Conservation (phyloP, 2,329 filamentous ascomycete genomes). For the Beauveria sp. region DNA sequence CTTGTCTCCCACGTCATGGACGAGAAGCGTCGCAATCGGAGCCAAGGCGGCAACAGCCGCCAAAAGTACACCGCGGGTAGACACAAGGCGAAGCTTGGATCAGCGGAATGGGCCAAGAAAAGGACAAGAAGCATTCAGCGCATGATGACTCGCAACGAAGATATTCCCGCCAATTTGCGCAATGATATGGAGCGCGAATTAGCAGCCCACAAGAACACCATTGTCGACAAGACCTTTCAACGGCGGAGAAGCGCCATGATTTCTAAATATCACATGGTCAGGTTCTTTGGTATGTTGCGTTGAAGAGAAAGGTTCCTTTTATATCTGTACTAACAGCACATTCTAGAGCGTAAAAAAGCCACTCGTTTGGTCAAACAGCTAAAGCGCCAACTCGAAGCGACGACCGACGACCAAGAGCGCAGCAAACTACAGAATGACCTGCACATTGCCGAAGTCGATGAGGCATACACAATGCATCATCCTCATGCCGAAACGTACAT, state of each 20-base stretch:
- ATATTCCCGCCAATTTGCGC: conserved; percentile 60
- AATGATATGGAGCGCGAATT: conserved; percentile 67
- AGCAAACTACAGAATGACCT: conserved; percentile 46
- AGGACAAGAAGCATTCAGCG: conserved; percentile 62
- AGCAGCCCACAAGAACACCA: conserved; percentile 55
- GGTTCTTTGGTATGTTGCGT: conserved; percentile 63
- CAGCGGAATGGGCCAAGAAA: conserved; percentile 59
- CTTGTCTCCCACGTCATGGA: neutral
- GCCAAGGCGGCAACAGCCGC: conserved; percentile 21
- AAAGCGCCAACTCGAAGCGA: conserved; percentile 46
- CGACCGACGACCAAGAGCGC: conserved; percentile 43
- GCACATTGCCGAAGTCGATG: conserved; percentile 64
- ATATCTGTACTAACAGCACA: neutral
- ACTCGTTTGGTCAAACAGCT: conserved; percentile 58
- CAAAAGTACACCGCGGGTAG: conserved; percentile 28
- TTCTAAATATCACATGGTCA: conserved; percentile 71
- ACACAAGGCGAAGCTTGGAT: conserved; percentile 37
- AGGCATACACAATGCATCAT: conserved; percentile 67
- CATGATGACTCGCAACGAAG: conserved; percentile 50
- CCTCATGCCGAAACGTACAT: conserved; percentile 66
- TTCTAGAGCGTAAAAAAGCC: conserved; percentile 65
- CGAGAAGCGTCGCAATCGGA: neutral
- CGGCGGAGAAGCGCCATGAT: conserved; percentile 64
- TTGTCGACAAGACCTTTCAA: conserved; percentile 50
- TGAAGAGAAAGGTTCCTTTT: neutral